phyloP scores from a whole-genome alignment of 169 alveolate genomes.

The Neospora caninum region DNA sequence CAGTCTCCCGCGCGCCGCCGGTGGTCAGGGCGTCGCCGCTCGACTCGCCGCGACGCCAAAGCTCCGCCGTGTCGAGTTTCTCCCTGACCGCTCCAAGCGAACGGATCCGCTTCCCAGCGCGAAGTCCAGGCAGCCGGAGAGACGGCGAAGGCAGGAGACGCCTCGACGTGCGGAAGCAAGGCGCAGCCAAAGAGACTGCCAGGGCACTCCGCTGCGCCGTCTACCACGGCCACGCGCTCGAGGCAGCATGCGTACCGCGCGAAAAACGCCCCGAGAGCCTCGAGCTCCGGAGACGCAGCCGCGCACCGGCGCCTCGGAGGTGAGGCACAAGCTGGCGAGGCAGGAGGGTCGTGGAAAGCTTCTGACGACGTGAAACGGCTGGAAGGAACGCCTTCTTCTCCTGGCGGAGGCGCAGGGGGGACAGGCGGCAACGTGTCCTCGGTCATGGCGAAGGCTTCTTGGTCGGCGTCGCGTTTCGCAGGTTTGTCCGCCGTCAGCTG shows the following conservation, averaged over 20 bases:
- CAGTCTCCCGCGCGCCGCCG: too few species aligned
- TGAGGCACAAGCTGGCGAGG: too few species aligned
- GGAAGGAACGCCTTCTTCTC: too few species aligned
- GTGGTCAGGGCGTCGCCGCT: too few species aligned
- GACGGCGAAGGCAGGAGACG: not conserved
- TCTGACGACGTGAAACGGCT: too few species aligned
- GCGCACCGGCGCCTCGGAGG: too few species aligned
- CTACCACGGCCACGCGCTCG: not conserved
- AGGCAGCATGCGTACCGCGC: not conserved
- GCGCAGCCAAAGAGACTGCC: not conserved
- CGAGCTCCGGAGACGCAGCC: not conserved
- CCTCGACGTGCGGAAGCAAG: slow-evolving; percentile 17
- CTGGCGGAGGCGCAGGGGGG: not conserved
- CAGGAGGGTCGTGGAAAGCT: too few species aligned
- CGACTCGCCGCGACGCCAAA: too few species aligned
- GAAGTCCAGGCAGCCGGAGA: not conserved
- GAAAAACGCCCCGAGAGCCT: not conserved
- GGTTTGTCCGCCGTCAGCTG: too few species aligned
- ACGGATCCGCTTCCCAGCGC: not conserved
- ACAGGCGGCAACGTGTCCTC: not conserved
- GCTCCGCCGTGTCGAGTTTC: too few species aligned
- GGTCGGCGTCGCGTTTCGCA: too few species aligned
- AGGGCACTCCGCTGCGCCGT: not conserved
- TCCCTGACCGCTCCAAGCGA: too few species aligned
- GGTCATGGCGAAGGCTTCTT: not conserved